These are phyloP conservation scores for Aspergillus biplanus DNA, from an alignment of 495 filamentous ascomycete species.

Conservation along the genomic window DNA sequence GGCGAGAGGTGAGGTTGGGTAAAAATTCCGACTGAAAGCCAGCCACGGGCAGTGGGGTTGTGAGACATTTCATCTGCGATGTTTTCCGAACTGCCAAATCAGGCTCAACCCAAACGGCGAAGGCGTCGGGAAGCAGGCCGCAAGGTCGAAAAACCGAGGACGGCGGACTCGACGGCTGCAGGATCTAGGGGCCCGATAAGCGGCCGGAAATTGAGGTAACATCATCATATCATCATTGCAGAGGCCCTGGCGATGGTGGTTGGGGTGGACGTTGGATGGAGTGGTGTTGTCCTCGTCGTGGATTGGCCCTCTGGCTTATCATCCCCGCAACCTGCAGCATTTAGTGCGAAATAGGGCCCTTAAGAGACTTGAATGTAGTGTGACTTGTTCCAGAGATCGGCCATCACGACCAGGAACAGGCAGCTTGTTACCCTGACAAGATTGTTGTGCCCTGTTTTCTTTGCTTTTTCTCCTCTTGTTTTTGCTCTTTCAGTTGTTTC, in stretches of 20 bases:
- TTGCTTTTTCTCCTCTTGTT: background rate
- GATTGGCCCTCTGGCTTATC: background rate
- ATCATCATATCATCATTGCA: constrained; percentile 4
- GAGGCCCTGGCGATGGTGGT: background rate
- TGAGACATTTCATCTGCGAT: constrained; percentile 17
- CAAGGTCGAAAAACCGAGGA: background rate
- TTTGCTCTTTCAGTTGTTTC: background rate
- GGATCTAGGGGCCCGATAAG: background rate
- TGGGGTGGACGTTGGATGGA: background rate
- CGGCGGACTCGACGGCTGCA: background rate
- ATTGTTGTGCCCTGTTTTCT: constrained; percentile 9
- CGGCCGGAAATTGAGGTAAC: constrained; percentile 5
- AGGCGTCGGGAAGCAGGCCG: background rate
- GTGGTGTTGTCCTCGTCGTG: background rate
- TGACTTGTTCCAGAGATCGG: constrained; percentile 6
- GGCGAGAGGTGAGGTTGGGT: background rate
- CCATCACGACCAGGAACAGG: constrained; percentile 2
- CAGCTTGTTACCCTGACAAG: background rate
- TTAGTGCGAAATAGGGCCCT: background rate
- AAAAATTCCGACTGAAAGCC: constrained; percentile 12
- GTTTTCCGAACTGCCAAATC: constrained; percentile 16
- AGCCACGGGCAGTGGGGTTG: constrained; percentile 12
- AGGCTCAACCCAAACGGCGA: background rate
- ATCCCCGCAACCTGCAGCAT: constrained; percentile 6
- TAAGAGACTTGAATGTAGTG: background rate